These are phyloP conservation scores for Biancaea sappan DNA, from an alignment of 306 rosid genomes.

Conservation along the genomic window DNA sequence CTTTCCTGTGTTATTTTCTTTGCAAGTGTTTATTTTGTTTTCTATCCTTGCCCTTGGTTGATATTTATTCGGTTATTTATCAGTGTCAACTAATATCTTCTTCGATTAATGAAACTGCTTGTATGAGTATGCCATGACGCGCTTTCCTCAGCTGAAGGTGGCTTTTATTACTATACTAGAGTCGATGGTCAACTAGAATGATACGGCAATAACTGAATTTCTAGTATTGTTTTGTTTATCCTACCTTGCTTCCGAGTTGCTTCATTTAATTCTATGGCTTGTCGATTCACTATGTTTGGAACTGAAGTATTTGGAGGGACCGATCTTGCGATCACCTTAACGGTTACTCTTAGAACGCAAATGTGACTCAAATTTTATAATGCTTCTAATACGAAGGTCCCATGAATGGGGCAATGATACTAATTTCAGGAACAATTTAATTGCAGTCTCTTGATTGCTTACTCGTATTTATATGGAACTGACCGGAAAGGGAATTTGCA, in stretches of 20 bases:
- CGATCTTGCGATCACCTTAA: background rate
- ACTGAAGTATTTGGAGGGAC: background rate
- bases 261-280: background rate
- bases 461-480: background rate
- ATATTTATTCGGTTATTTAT: background rate
- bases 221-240: slow-evolving; percentile 16
- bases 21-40: background rate
- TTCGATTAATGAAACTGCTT: background rate
- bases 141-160: background rate
- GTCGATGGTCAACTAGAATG: slow-evolving; percentile 8
- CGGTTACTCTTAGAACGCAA: background rate
- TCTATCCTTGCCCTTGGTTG: background rate
- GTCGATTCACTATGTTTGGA: background rate
- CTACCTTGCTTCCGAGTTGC: background rate
- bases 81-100: background rate
- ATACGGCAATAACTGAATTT: background rate
- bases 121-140: slow-evolving; percentile 8
- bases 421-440: background rate
- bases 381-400: no score
- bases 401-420: background rate
- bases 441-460: background rate
- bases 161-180: slow-evolving; percentile 19
- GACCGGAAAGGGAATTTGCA: background rate
- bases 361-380: background rate
- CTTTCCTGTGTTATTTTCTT: background rate